Percentiles rank a stretch among this genome's conserved stretches.
phyloP scores from a whole-genome alignment of 176 grass and related monocot species.

The Panicum miliaceum region DNA sequence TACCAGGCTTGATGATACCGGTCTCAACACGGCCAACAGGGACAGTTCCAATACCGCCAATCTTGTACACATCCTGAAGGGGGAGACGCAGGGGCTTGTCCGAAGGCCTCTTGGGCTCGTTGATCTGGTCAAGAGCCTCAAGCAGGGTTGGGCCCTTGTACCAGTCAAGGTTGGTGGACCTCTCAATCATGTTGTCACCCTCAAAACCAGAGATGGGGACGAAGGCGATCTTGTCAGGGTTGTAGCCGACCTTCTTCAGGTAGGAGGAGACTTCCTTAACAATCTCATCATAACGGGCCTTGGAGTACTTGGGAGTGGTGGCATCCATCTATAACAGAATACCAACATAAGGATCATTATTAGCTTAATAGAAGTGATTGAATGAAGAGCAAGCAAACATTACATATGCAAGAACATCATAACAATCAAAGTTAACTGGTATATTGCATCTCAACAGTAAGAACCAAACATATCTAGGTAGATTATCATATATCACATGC shows the following conservation, averaged over 20 bases:
- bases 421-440: neutral
- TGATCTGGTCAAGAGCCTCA: constrained; percentile 80
- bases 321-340: constrained; percentile 17
- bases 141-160: constrained; percentile 35
- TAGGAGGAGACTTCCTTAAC: constrained; percentile 33
- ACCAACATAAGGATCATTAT: neutral
- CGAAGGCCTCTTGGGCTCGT: constrained; percentile 81
- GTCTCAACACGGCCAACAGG: constrained; percentile 87
- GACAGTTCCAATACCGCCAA: constrained; percentile 89
- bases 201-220: constrained; percentile 31
- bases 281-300: constrained; percentile 38
- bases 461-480: neutral
- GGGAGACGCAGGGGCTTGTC: constrained; percentile 97
- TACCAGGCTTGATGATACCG: constrained; percentile 79
- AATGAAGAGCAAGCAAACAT: neutral
- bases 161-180: constrained; percentile 35
- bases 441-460: neutral
- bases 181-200: constrained; percentile 38
- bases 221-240: constrained; percentile 28
- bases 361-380: neutral
- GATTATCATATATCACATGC: neutral
- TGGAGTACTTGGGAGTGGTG: constrained; percentile 31
- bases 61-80: constrained; percentile 99
- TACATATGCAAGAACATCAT: neutral
- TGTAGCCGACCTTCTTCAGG: constrained; percentile 29